Conservation (phyloP, 129 eudicot species). For the Helichrysum umbraculigerum region DNA sequence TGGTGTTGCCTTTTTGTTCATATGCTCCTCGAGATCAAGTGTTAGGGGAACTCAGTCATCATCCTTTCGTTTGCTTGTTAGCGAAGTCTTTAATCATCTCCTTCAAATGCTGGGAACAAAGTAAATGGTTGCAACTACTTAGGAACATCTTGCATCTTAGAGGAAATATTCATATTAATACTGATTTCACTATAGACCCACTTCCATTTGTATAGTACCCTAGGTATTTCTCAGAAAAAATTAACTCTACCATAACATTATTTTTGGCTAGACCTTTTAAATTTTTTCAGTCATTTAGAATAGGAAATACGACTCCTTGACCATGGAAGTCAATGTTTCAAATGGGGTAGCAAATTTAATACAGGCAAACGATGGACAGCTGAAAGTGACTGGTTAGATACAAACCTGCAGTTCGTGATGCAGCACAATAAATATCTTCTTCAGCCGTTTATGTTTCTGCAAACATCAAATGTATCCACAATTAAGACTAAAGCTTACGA, state of each 20-base stretch:
- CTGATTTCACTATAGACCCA: background rate
- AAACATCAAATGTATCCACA: constrained; percentile 11
- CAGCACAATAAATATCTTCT: constrained; percentile 81
- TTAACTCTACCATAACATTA: background rate
- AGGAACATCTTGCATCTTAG: constrained; percentile 11
- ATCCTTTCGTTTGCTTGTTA: constrained; percentile 41
- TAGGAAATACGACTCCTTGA: background rate
- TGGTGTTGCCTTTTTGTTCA: constrained; percentile 4
- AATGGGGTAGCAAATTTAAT: background rate
- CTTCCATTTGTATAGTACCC: background rate
- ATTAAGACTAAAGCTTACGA: constrained; percentile 16
- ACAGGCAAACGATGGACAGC: background rate
- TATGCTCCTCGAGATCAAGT: constrained; percentile 12
- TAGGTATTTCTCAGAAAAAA: background rate
- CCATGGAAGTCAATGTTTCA: background rate
- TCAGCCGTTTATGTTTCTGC: constrained; percentile 81
- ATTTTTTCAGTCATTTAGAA: no score
- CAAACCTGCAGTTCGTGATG: constrained; percentile 86
- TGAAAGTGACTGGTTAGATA: constrained; percentile 6
- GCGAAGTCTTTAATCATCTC: constrained; percentile 73
- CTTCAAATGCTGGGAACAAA: constrained; percentile 62
- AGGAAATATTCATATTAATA: background rate
- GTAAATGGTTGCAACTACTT: constrained; percentile 6
- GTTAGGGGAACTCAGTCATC: constrained; percentile 18
- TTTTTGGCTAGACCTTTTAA: background rate